Conservation (phyloP, 1,284 basidiomycete genomes). For the Lentinula novae-zelandiae region DNA sequence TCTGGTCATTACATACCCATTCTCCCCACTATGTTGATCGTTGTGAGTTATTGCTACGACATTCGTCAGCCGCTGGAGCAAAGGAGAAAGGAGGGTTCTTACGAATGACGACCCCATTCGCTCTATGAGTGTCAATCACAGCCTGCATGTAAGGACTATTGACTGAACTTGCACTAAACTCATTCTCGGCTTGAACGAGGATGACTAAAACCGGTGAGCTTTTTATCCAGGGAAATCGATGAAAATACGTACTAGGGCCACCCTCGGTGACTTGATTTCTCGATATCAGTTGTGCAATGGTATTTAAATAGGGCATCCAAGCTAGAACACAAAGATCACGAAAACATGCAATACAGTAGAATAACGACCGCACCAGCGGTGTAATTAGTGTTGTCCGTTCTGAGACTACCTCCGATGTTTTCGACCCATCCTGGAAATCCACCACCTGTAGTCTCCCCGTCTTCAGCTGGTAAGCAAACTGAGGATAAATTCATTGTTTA, state of each 20-base stretch:
- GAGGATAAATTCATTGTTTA: background rate
- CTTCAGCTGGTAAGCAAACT: conserved; percentile 20
- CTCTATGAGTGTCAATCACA: conserved; percentile 42
- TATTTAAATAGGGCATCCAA: conserved; percentile 52
- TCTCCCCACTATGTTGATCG: conserved; percentile 41
- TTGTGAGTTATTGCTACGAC: conserved; percentile 41
- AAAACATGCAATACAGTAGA: conserved; percentile 25
- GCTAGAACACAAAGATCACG: conserved; percentile 24
- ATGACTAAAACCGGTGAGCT: conserved; percentile 33
- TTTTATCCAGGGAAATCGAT: background rate
- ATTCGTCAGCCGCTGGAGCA: background rate
- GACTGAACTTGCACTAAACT: conserved; percentile 41
- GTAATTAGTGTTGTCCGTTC: conserved; percentile 47
- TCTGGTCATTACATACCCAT: conserved; percentile 21
- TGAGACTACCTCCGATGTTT: conserved; percentile 41
- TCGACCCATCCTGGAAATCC: conserved; percentile 55
- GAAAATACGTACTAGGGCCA: conserved; percentile 36
- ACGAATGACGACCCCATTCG: conserved; percentile 47
- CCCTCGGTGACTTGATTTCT: conserved; percentile 50
- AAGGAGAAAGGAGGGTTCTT: conserved; percentile 17
- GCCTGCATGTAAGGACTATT: conserved; percentile 46
- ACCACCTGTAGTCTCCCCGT: conserved; percentile 53
- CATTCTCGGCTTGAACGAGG: conserved; percentile 57
- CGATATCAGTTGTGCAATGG: conserved; percentile 45
- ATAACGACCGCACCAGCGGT: conserved; percentile 33